These are phyloP conservation scores for Rhizopus microsporus DNA, from an alignment of 371 early-diverging fungal genomes.

Conservation along the genomic window DNA sequence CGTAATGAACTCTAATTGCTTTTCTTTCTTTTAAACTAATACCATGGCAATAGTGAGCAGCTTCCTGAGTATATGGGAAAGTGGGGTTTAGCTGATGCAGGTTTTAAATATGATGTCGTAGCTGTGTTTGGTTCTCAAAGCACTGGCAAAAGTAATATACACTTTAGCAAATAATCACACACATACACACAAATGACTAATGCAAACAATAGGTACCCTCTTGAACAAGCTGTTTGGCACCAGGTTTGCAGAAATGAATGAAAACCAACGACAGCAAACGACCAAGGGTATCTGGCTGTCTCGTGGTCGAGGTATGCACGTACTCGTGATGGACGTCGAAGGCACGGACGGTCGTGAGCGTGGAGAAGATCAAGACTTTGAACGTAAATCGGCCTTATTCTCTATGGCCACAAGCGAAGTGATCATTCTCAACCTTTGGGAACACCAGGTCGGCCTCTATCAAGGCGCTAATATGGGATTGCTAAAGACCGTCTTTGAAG, in stretches of 20 bases:
- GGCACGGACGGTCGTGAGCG: constrained; percentile 98
- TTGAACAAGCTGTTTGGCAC: constrained; percentile 95
- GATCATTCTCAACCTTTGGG: constrained; percentile 97
- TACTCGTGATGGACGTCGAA: constrained; percentile 97
- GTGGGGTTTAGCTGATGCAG: constrained; percentile 85
- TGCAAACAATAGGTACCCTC: constrained; percentile 74
- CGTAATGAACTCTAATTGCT: constrained; percentile 47
- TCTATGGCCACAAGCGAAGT: constrained; percentile 95
- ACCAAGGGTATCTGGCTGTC: constrained; percentile 97
- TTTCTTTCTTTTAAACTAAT: neutral
- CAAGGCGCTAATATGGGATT: constrained; percentile 99
- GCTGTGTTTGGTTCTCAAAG: constrained; percentile 98
- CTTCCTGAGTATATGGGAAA: constrained; percentile 74
- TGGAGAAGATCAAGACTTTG: constrained; percentile 99
- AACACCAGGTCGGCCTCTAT: constrained; percentile 96
- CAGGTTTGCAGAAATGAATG: constrained; percentile 92
- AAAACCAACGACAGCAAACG: constrained; percentile 82
- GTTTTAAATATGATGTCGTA: constrained; percentile 94
- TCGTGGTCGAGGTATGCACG: constrained; percentile 79
- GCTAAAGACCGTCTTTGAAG: constrained; percentile 97
- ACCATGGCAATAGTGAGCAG: constrained; percentile 47
- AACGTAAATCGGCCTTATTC: constrained; percentile 96
- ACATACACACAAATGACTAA: no score
- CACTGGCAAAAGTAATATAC: constrained; percentile 91
- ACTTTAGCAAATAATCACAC: no score